Evolutionary conservation across 2,329 filamentous ascomycete species (phyloP), one percentile per base, ranked within the genome.

Genomic region (Aspergillus pseudonomiae): DNA sequence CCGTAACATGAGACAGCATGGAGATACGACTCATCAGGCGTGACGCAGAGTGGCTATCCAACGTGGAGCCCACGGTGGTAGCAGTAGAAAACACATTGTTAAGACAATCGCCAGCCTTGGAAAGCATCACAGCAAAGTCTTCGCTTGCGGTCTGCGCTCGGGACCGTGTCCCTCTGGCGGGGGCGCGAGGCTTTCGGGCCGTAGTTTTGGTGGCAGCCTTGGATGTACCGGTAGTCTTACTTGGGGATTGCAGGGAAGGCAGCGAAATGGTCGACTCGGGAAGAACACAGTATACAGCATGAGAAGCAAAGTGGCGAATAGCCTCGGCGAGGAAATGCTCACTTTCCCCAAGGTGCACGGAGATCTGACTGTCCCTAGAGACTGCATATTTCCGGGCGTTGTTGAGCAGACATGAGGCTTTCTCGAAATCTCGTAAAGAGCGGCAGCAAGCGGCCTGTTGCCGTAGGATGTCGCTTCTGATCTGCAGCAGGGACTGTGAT

Each of bases 251-350:
- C 73, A 94, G 82, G 0, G 92, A 89, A 1, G 94, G 93, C 64
- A 94, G 90, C 0, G 93, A 96, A 30, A 97, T 89, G 0, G 93
- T 97, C 0, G 95, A 97, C 71, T 99, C 95, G 53, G 94, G 92
- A 19, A 98, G 85, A 11, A 94, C 91, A 21, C 92, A 96, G 76
- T 94, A 96, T 4, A 95, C 90, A 3, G 94, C 89, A 76, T 97
- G 92, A 5, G 86, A 85, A 14, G 89, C 85, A 82, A 97, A 91
- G 54, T 77, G 70, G 19, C 74, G 72, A 56, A 81, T 75, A n/a
- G 77, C 77, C 58, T 80, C 73, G 2, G 73, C 74, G 21, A 80
- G 70, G 9, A 77, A 67, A 63, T 77, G 71, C 56, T 79, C 75
- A 41, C 75, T 78, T 63, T 75, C 76, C 6, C 73, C 73, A 39